Evolutionary conservation across 2,329 filamentous ascomycete species (phyloP).

Genomic region (Clonostachys rosea): DNA sequence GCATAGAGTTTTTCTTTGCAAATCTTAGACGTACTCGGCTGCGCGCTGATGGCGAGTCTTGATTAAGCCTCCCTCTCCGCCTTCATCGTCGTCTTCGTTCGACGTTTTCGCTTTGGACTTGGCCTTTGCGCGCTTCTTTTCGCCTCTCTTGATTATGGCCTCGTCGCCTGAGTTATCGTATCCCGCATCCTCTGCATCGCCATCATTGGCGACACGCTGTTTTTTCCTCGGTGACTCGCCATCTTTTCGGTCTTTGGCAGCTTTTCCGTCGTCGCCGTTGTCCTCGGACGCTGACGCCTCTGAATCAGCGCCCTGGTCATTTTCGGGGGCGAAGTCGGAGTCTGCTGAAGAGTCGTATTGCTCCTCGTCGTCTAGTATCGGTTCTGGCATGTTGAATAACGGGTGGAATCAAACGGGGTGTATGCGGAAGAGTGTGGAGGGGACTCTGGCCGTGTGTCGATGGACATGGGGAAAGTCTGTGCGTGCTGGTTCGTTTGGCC

Average conservation of each 20-base stretch:
- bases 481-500: no score
- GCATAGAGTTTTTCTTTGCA: neutral
- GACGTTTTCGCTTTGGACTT: constrained; percentile 13
- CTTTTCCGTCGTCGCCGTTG: constrained; percentile 5
- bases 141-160: constrained; percentile 58
- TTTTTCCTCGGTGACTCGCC: neutral
- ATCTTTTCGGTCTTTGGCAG: constrained; percentile 7
- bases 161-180: constrained; percentile 72
- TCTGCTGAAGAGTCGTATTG: constrained; percentile 68
- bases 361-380: constrained; percentile 40
- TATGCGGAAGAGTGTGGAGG: neutral
- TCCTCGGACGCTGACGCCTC: constrained; percentile 45
- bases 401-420: neutral
- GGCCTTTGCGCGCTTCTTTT: constrained; percentile 43
- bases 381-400: constrained; percentile 17
- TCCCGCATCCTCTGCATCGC: constrained; percentile 35
- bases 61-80: constrained; percentile 58
- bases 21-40: constrained; percentile 43
- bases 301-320: constrained; percentile 37
- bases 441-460: neutral
- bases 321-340: constrained; percentile 66
- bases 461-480: no score
- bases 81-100: constrained; percentile 45
- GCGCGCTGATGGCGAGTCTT: constrained; percentile 70
- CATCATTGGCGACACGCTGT: constrained; percentile 4